These are phyloP conservation scores for Curvularia lunata DNA, from an alignment of 2,329 filamentous ascomycete species.

Conservation along the genomic window DNA sequence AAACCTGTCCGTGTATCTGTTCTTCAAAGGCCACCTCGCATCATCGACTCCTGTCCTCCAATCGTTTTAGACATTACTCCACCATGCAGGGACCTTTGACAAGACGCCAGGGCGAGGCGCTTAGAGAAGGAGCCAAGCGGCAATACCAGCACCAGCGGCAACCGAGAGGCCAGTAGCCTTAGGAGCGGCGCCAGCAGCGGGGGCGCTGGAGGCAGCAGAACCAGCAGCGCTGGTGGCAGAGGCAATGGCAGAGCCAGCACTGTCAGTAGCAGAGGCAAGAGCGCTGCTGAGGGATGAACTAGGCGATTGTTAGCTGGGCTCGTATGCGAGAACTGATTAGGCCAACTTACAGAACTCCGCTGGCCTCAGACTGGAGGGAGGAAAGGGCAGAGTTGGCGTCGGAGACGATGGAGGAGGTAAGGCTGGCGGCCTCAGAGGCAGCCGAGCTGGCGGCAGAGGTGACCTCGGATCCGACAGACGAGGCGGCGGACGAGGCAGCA, in stretches of 20 bases:
- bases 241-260: slow-evolving; percentile 19
- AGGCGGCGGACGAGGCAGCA: slow-evolving; percentile 17
- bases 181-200: slow-evolving; percentile 27
- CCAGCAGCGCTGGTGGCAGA: slow-evolving; percentile 17
- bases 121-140: slow-evolving; percentile 50
- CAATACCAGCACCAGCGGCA: slow-evolving; percentile 46
- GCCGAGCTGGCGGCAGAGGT: slow-evolving; percentile 13
- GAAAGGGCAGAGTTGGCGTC: slow-evolving; percentile 18
- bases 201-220: slow-evolving; percentile 23
- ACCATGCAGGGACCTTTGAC: slow-evolving; percentile 30
- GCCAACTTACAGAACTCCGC: not conserved
- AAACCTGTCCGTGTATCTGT: slow-evolving; percentile 24
- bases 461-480: not conserved
- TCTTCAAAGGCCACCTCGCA: slow-evolving; percentile 33
- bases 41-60: slow-evolving; percentile 16
- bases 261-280: slow-evolving; percentile 13
- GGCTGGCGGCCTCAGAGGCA: slow-evolving; percentile 2
- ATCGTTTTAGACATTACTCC: slow-evolving; percentile 46
- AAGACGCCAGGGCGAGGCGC: slow-evolving; percentile 11
- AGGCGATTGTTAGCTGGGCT: not conserved
- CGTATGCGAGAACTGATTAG: too few relatives aligned
- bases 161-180: slow-evolving; percentile 47
- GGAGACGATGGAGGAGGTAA: slow-evolving; percentile 17
- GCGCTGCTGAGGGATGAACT: not conserved
- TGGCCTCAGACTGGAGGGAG: slow-evolving; percentile 17